These are phyloP conservation scores for Zymoseptoria passerinii DNA, from an alignment of 2,329 filamentous ascomycete species.

Conservation along the genomic window DNA sequence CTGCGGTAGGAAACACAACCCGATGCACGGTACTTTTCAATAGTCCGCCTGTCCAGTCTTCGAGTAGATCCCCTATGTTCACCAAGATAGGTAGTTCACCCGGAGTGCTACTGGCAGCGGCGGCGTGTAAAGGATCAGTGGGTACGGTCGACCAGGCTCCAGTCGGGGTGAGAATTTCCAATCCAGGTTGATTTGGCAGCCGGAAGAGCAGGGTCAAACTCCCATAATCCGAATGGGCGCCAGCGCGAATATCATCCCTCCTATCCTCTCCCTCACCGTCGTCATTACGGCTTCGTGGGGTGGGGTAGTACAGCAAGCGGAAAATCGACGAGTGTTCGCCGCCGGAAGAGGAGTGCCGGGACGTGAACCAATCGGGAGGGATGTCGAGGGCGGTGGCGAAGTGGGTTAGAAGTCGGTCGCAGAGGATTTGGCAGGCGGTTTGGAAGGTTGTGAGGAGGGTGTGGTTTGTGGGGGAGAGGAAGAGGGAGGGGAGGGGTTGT, in stretches of 20 bases:
- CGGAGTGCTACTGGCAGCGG: slow-evolving; percentile 42
- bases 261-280: no score
- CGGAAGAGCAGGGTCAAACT: slow-evolving; percentile 70
- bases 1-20: slow-evolving; percentile 61
- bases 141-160: slow-evolving; percentile 38
- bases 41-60: slow-evolving; percentile 85
- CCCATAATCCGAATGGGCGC: slow-evolving; percentile 84
- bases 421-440: slow-evolving; percentile 62
- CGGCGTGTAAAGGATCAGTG: slow-evolving; percentile 30
- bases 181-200: slow-evolving; percentile 70
- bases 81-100: slow-evolving; percentile 52
- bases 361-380: slow-evolving; percentile 48
- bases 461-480: slow-evolving; percentile 50
- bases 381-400: slow-evolving; percentile 66
- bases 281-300: not conserved
- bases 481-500: slow-evolving; percentile 64
- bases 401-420: slow-evolving; percentile 62
- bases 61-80: slow-evolving; percentile 63
- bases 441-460: slow-evolving; percentile 59
- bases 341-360: slow-evolving; percentile 47
- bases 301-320: slow-evolving; percentile 45
- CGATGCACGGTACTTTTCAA: slow-evolving; percentile 83
- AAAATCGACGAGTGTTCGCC: slow-evolving; percentile 46
- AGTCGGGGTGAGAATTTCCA: slow-evolving; percentile 63
- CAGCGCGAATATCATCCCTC: slow-evolving; percentile 65